phyloP scores from a whole-genome alignment of 441 rosid species.

The Jatropha podagrica region DNA sequence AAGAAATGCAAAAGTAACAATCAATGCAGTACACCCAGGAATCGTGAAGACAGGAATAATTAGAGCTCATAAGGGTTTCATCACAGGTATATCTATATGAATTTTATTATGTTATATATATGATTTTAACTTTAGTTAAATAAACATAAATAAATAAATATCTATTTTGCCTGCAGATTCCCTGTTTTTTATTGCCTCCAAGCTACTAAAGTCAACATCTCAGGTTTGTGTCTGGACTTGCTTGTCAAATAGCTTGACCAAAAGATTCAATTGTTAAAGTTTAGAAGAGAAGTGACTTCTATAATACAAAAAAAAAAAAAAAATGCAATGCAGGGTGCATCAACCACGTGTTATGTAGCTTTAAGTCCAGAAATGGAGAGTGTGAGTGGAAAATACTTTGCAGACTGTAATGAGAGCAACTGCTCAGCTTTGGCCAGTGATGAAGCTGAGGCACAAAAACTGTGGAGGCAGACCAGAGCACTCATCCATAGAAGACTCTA shows the following conservation, averaged over 20 bases:
- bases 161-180: conserved; percentile 60
- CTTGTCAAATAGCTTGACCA: conserved; percentile 4
- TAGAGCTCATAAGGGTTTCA: conserved; percentile 74
- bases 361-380: conserved; percentile 57
- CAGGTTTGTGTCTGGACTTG: conserved; percentile 53
- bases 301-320: conserved; percentile 3
- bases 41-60: conserved; percentile 89
- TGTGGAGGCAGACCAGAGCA: conserved; percentile 57
- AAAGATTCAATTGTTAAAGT: background rate
- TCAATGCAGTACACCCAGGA: conserved; percentile 94
- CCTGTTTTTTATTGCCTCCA: conserved; percentile 80
- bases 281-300: background rate
- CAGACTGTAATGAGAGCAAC: conserved; percentile 75
- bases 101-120: too few relatives aligned
- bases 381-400: conserved; percentile 72
- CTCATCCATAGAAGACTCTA: conserved; percentile 52
- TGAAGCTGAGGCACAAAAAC: conserved; percentile 55
- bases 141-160: too few relatives aligned
- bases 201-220: conserved; percentile 66
- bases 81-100: conserved; percentile 52
- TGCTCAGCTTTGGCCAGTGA: conserved; percentile 72
- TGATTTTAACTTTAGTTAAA: too few relatives aligned
- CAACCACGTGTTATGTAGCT: conserved; percentile 89
- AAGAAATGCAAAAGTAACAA: conserved; percentile 67
- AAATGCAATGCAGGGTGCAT: conserved; percentile 62